These are phyloP conservation scores for Scheffersomyces segobiensis DNA, from an alignment of 1,139 yeast genomes.

Conservation along the genomic window DNA sequence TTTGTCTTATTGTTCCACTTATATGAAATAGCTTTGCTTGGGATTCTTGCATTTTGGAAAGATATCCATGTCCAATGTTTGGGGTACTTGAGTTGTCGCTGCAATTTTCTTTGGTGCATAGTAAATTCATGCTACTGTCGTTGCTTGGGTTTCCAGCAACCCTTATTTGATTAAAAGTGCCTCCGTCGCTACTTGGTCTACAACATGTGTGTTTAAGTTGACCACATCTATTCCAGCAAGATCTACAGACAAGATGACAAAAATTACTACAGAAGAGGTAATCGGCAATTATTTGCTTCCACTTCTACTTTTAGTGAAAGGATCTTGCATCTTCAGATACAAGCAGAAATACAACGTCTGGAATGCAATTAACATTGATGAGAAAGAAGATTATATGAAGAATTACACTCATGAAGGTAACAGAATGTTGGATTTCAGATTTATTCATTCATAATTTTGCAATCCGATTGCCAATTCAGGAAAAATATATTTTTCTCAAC, in stretches of 20 bases:
- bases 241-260: conserved; percentile 15
- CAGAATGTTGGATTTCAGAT: conserved; percentile 54
- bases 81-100: conserved; percentile 20
- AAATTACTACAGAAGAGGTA: conserved; percentile 16
- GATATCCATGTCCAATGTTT: conserved; percentile 14
- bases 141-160: conserved; percentile 18
- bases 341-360: conserved; percentile 44
- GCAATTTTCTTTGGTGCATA: conserved; percentile 14
- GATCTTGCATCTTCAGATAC: conserved; percentile 51
- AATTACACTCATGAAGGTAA: conserved; percentile 47
- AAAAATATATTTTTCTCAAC: no score
- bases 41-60: conserved; percentile 18
- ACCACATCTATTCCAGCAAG: conserved; percentile 12
- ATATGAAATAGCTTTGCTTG: conserved; percentile 10
- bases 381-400: conserved; percentile 43
- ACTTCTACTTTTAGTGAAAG: conserved; percentile 9
- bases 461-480: background rate
- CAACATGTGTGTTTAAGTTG: conserved; percentile 16
- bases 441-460: conserved; percentile 14
- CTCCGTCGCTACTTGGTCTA: conserved; percentile 18
- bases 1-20: conserved; percentile 10
- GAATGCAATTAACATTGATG: conserved; percentile 47
- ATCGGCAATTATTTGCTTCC: conserved; percentile 12
- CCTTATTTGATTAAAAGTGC: conserved; percentile 16
- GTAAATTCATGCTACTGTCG: conserved; percentile 13